Conservation (phyloP, 305 asterid genomes). For the Fraxinus floribunda region DNA sequence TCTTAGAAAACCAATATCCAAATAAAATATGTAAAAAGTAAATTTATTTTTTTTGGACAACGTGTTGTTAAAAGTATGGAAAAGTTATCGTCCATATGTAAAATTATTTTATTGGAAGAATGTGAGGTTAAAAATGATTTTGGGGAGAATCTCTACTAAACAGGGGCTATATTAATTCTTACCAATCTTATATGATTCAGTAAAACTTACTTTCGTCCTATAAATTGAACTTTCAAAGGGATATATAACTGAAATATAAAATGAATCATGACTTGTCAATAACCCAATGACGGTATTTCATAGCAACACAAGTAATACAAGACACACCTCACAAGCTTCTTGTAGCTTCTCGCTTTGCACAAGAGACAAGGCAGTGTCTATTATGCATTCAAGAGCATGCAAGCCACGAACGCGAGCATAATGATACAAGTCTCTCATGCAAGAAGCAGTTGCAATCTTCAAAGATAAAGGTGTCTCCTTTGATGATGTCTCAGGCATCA, state of each 20-base stretch:
- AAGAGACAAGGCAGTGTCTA: conserved; percentile 73
- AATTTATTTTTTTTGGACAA: no score
- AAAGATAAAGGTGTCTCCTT: conserved; percentile 32
- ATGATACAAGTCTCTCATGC: conserved; percentile 86
- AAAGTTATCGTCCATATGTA: neutral
- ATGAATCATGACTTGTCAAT: conserved; percentile 12
- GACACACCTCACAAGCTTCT: conserved; percentile 82
- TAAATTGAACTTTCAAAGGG: conserved; percentile 14
- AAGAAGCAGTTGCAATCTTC: conserved; percentile 49
- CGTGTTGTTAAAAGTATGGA: neutral
- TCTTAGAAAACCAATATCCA: neutral
- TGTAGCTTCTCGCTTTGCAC: conserved; percentile 74
- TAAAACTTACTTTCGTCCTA: neutral
- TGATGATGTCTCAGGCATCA: conserved; percentile 44
- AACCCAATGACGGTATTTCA: conserved; percentile 13
- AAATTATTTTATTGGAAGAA: no score
- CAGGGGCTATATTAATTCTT: neutral
- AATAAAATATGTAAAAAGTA: neutral
- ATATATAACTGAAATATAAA: conserved; percentile 20
- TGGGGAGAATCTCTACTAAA: neutral
- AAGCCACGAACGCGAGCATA: conserved; percentile 80
- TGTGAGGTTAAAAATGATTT: neutral
- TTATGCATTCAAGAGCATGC: conserved; percentile 67
- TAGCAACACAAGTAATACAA: conserved; percentile 21
- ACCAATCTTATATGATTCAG: neutral